phyloP scores from a whole-genome alignment of 441 rosid genomes.

The Populus hybrid region DNA sequence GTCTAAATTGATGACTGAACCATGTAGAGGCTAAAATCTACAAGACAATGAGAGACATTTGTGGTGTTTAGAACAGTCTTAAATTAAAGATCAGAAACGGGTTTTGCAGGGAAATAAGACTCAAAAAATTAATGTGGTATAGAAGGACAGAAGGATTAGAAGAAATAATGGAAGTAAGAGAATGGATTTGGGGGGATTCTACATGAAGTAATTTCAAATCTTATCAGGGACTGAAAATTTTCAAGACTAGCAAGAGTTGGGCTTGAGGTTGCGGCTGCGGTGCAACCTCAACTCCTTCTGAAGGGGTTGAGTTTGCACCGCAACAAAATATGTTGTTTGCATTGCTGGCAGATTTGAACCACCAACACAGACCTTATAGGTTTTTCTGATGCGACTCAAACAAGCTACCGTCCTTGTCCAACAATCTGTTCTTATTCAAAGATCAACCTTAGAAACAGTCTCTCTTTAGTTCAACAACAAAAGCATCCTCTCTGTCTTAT shows the following conservation, averaged over 20 bases:
- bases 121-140: constrained; percentile 12
- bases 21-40: constrained; percentile 22
- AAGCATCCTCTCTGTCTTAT: background rate
- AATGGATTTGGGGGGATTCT: background rate
- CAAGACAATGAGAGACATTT: constrained; percentile 17
- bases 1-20: constrained; percentile 15
- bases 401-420: background rate
- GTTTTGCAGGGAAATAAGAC: constrained; percentile 12
- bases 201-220: background rate
- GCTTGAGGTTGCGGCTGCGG: no score
- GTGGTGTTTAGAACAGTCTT: constrained; percentile 3
- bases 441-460: constrained; percentile 37
- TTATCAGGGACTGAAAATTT: constrained; percentile 4
- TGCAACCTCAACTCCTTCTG: no score
- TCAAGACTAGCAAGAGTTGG: background rate
- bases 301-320: no score
- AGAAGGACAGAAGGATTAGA: constrained; percentile 15
- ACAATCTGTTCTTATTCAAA: constrained; percentile 14
- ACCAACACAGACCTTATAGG: background rate
- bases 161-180: constrained; percentile 11
- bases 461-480: constrained; percentile 8
- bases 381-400: background rate
- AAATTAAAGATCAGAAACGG: constrained; percentile 3
- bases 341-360: background rate
- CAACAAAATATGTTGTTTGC: background rate